phyloP scores from a whole-genome alignment of 2,329 filamentous ascomycete species.

The Keithomyces neogunnii region DNA sequence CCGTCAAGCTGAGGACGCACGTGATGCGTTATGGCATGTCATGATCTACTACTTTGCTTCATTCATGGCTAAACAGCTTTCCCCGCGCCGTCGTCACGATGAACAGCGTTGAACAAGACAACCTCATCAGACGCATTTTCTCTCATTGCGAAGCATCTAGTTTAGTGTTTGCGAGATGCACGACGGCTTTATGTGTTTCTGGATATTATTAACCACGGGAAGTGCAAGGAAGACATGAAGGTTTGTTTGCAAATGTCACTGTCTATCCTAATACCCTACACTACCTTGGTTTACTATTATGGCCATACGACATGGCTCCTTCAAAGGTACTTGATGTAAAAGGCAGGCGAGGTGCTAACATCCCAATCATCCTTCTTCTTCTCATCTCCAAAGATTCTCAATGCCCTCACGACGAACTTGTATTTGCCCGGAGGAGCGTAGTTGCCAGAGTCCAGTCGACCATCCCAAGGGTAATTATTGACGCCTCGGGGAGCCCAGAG shows the following conservation, averaged over 20 bases:
- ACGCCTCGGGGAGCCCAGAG: conserved; percentile 20
- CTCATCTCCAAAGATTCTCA: conserved; percentile 43
- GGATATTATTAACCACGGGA: too few relatives aligned
- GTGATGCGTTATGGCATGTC: too few relatives aligned
- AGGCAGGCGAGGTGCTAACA: conserved; percentile 28
- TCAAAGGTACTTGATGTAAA: conserved; percentile 35
- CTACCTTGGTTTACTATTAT: neutral
- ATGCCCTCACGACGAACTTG: conserved; percentile 37
- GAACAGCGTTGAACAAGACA: too few relatives aligned
- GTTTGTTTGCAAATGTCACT: too few relatives aligned
- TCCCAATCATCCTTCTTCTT: conserved; percentile 39
- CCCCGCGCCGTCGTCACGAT: neutral
- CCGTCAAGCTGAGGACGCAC: too few relatives aligned
- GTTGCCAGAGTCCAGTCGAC: conserved; percentile 34
- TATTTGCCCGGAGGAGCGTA: conserved; percentile 42
- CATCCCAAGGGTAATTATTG: conserved; percentile 31
- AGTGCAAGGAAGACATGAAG: too few relatives aligned
- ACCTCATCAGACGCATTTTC: too few relatives aligned
- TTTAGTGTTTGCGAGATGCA: too few relatives aligned
- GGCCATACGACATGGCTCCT: neutral
- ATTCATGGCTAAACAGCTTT: too few relatives aligned
- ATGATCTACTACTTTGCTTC: too few relatives aligned
- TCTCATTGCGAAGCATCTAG: too few relatives aligned
- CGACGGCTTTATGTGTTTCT: too few relatives aligned
- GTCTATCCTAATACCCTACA: neutral